Evolutionary conservation across 139 green algal species (phyloP), one percentile per base, ranked within the genome.

Genomic region (Gonium pectorale): DNA sequence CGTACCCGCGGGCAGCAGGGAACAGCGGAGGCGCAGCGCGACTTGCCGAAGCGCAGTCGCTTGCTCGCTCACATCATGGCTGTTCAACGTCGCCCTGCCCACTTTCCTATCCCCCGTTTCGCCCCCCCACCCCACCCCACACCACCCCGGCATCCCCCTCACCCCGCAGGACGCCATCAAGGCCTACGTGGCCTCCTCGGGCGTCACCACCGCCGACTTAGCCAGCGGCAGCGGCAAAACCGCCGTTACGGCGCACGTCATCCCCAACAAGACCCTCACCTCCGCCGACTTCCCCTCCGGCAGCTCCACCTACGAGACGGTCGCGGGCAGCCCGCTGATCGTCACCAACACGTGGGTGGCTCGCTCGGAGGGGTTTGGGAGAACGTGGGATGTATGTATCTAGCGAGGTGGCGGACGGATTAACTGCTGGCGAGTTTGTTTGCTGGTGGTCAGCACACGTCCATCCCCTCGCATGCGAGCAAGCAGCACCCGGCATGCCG

Each of bases 141-240:
- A n/a, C n/a, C n/a, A n/a, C n/a, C n/a, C n/a, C n/a, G n/a, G n/a
- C n/a, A n/a, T n/a, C n/a, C n/a, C n/a, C n/a, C n/a, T n/a, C n/a
- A n/a, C n/a, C n/a, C n/a, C n/a, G 56, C 56, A 64, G 49, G 49
- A 56, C 49, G 64, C 64, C 64, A 71, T 71, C 64, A 46, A 49
- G 35, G 26, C 64, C 64, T 71, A 49, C 35, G 64, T 49, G 3
- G 64, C 64, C 33, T 11, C 64, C 35, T 71, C 64, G 11, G 35
- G 35, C 35, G 17, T 19, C 64, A 29, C 64, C 64, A 26, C 35
- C 35, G 35, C 35, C 35, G 64, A 46, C 35, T 35, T 71, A 9
- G 64, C 64, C 13, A 49, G 35, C 11, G 35, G 5, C 8, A 38
- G 17, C 35, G 64, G 64, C 64, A 46, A 49, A 35, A 5, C 35